Evolutionary conservation across 768 basidiomycete genomes (phyloP), one percentile per base, ranked within the genome.

Genomic region (Brasilioporus rufonigricans): DNA sequence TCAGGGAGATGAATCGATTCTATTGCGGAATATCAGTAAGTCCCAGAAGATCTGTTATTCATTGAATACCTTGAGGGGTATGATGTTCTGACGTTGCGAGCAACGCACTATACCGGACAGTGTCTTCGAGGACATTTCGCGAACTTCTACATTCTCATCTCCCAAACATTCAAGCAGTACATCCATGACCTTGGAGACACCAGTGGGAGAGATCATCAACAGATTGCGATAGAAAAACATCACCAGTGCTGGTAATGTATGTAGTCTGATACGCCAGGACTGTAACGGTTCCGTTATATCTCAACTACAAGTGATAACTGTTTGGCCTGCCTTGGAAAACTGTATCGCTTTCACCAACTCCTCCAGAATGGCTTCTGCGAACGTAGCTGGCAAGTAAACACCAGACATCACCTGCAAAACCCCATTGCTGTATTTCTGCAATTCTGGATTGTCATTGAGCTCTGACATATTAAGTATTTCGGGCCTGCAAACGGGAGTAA

Each of bases 181-280:
- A 55, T 92, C 91, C 84, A 93, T 86, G 57, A 93, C 82, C 62
- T 79, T 82, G 27, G 80, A 77, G 44, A 91, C 80, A 35, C 82
- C 83, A 19, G 77, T 72, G 45, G 85, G 79, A 35, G 90, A 83
- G 45, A 95, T 82, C 51, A 85, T 81, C 55, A 93, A 73, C 52
- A 95, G 79, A 67, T 95, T 93, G 44, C 93, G 83, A 71, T 93
- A 95, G 77, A 93, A 95, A 71, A 95, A 91, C 33, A 93, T 86
- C 29, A 91, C 86, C 57, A 97, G 73, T 27, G 89, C 85, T n/a
- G 93, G 93, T 54, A 96, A 74, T 21, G 89, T 87, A 71, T 93
- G 88, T 33, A 93, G 77, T 5, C 92, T 86, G 63, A 94, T 92
- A 51, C 91, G 82, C 93, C 93, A 97, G 8, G 91, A 93, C 91